These are phyloP conservation scores for Gracilaria gracilis DNA, from an alignment of 23 red algal species.

Conservation along the genomic window DNA sequence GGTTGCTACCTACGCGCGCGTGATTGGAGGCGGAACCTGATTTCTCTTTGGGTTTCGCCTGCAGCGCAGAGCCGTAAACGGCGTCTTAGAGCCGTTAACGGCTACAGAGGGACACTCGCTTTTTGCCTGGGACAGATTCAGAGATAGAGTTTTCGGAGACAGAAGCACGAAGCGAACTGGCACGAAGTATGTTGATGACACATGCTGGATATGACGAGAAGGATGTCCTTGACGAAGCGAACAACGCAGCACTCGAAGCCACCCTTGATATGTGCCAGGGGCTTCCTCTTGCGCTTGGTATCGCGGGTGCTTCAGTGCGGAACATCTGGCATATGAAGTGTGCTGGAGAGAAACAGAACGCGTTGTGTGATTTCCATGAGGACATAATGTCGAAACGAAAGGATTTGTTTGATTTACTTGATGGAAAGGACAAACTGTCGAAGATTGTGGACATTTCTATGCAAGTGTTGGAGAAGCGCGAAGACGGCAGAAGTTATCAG, in stretches of 20 bases:
- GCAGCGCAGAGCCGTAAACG: too few relatives aligned
- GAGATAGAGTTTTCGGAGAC: conserved; percentile 4
- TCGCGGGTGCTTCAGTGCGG: conserved; percentile 6
- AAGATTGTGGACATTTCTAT: conserved; percentile 16
- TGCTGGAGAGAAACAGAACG: not conserved
- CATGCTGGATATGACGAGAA: not conserved
- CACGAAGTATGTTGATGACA: not conserved
- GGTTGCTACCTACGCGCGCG: too few relatives aligned
- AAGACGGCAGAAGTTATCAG: conserved; percentile 5
- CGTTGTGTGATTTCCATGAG: conserved; percentile 17
- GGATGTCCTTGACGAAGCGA: not conserved
- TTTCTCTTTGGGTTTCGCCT: too few relatives aligned
- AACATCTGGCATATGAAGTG: not conserved
- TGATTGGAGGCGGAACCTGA: too few relatives aligned
- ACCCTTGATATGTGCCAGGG: conserved; percentile 23
- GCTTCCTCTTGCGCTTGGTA: conserved; percentile 25
- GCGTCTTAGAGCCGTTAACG: too few relatives aligned
- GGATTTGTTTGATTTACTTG: not conserved
- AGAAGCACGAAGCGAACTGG: not conserved
- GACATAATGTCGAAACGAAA: conserved; percentile 8
- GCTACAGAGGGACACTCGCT: conserved; percentile 6
- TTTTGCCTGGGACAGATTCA: not conserved
- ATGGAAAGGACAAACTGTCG: conserved; percentile 4
- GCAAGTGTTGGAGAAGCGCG: not conserved
- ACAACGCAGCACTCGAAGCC: not conserved